Conservation (phyloP, 2,329 filamentous ascomycete genomes). For the Pezicula rhizophila region DNA sequence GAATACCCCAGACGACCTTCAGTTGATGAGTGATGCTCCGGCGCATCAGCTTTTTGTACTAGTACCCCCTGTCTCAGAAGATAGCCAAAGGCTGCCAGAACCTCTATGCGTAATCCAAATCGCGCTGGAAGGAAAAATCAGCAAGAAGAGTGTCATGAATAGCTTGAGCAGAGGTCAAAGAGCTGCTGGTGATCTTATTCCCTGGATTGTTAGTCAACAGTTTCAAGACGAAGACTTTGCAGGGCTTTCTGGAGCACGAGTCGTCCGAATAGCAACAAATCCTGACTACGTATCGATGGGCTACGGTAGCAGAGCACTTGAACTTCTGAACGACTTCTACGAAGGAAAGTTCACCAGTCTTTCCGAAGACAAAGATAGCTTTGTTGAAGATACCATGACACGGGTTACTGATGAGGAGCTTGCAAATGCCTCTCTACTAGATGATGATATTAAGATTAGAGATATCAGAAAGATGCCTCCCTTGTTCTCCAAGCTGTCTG, state of each 20-base stretch:
- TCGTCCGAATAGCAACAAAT: conserved; percentile 94
- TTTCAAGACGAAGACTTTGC: conserved; percentile 98
- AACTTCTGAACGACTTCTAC: conserved; percentile 87
- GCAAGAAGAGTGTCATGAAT: conserved; percentile 84
- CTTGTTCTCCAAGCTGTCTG: conserved; percentile 80
- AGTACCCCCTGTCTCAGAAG: conserved; percentile 76
- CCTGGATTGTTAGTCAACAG: conserved; percentile 95
- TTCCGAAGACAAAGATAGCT: conserved; percentile 59
- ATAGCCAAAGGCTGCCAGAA: conserved; percentile 75
- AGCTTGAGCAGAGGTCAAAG: conserved; percentile 83
- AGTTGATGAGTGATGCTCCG: conserved; percentile 95
- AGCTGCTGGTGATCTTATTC: conserved; percentile 88
- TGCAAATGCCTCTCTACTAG: conserved; percentile 66
- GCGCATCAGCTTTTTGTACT: conserved; percentile 95
- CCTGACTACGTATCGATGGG: conserved; percentile 91
- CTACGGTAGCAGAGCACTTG: conserved; percentile 82
- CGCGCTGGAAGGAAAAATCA: conserved; percentile 90
- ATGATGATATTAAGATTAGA: conserved; percentile 83
- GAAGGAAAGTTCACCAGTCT: conserved; percentile 86
- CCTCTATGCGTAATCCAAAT: conserved; percentile 94
- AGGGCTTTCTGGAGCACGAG: conserved; percentile 79
- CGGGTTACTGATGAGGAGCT: conserved; percentile 80
- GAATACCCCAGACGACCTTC: conserved; percentile 96
- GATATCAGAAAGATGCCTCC: conserved; percentile 91
- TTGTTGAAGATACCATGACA: conserved; percentile 56